Evolutionary conservation across 2,329 filamentous ascomycete species (phyloP).

Genomic region (Colletotrichum lentis): DNA sequence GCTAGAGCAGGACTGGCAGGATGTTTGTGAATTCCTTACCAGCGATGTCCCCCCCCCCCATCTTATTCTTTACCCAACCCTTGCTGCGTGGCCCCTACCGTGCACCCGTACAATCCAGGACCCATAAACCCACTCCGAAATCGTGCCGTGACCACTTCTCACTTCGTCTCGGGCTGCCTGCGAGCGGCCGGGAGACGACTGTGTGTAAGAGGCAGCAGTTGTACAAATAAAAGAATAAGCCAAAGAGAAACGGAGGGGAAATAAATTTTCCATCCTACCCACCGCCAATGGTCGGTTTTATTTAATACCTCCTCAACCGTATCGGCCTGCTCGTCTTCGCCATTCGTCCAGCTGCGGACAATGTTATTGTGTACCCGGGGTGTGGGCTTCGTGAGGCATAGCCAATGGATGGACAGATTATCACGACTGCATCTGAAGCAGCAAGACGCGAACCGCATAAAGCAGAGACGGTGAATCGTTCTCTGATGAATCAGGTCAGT

Average conservation of each 20-base stretch:
- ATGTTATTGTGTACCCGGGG: not conserved
- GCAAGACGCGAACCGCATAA: not conserved
- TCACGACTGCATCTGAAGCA: not conserved
- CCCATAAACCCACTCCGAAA: slow-evolving; percentile 6
- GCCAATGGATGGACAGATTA: not conserved
- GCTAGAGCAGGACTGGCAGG: slow-evolving; percentile 4
- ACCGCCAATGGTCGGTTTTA: slow-evolving; percentile 7
- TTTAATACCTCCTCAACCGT: slow-evolving; percentile 15
- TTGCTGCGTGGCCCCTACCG: not conserved
- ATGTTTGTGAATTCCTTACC: not conserved
- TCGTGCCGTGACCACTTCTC: not conserved
- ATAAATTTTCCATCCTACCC: not conserved
- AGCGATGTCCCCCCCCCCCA: slow-evolving; percentile 6
- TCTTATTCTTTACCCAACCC: not conserved
- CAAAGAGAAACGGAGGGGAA: too few relatives aligned
- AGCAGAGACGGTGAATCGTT: not conserved
- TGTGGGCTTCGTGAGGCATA: not conserved
- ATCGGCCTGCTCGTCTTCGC: slow-evolving; percentile 5
- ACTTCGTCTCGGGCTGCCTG: not conserved
- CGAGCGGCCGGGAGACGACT: not conserved
- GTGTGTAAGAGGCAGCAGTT: too few relatives aligned
- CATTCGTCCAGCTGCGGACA: slow-evolving; percentile 2
- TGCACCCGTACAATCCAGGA: slow-evolving; percentile 6
- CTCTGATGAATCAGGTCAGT: not conserved
- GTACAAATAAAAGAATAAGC: too few relatives aligned